Conservation (phyloP, 225 moss, liverwort and hornwort genomes). For the Pleurozium schreberi region DNA sequence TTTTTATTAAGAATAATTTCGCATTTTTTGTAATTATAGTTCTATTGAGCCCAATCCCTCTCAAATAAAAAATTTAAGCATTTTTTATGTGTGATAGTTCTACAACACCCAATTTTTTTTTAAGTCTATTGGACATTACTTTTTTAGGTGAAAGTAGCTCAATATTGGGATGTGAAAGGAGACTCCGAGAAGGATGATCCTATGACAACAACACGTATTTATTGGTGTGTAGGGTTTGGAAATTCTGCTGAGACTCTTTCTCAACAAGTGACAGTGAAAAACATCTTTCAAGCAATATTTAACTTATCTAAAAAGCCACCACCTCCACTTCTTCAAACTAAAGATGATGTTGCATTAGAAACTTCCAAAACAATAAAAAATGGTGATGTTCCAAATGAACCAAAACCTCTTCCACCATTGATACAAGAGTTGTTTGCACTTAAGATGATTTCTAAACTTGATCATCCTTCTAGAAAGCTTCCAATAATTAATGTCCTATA, state of each 20-base stretch:
- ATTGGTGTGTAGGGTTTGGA: conserved; percentile 59
- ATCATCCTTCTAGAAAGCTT: conserved; percentile 43
- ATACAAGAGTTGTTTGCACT: conserved; percentile 33
- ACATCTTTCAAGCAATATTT: conserved; percentile 51
- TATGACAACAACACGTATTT: conserved; percentile 32
- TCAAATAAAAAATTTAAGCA: background rate
- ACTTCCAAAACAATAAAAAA: background rate
- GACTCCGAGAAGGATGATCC: conserved; percentile 17
- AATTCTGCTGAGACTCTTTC: conserved; percentile 17
- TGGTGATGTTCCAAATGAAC: background rate
- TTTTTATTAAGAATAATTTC: background rate
- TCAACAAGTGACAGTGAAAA: conserved; percentile 29
- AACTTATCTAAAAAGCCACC: conserved; percentile 34
- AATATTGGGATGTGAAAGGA: conserved; percentile 16
- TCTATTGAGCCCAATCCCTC: background rate
- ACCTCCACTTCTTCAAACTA: background rate
- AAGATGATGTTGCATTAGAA: background rate
- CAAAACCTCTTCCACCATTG: background rate
- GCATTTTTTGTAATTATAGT: background rate
- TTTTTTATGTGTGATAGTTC: background rate
- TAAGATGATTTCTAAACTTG: background rate
- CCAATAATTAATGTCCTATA: conserved; percentile 45
- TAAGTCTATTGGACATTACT: background rate
- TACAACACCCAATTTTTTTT: too few relatives aligned
- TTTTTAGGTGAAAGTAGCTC: conserved; percentile 32